Percentiles rank a stretch among this genome's conserved stretches.
Conservation (phyloP, 495 filamentous ascomycete genomes). For the Letharia lupina region DNA sequence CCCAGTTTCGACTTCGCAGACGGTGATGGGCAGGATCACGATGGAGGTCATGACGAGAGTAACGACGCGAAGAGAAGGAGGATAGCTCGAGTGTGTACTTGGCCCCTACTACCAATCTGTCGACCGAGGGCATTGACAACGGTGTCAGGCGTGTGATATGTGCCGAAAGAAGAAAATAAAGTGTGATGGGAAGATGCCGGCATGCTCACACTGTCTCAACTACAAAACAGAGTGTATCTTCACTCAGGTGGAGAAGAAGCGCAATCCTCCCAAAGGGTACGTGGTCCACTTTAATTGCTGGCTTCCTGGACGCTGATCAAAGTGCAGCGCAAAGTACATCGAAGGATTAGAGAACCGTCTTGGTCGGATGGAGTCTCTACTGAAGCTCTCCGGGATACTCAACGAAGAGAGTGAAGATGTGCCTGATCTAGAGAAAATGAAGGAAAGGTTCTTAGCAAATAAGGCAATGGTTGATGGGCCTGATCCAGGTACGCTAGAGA, state of each 20-base stretch:
- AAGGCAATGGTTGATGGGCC: slow-evolving; percentile 51
- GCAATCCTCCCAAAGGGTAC: slow-evolving; percentile 94
- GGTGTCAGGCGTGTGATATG: slow-evolving; percentile 85
- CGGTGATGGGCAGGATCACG: slow-evolving; percentile 42
- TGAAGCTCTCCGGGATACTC: slow-evolving; percentile 82
- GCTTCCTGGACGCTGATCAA: slow-evolving; percentile 19
- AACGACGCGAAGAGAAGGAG: slow-evolving; percentile 85
- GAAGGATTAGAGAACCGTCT: slow-evolving; percentile 93
- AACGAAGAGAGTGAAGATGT: slow-evolving; percentile 77
- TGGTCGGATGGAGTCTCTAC: slow-evolving; percentile 83
- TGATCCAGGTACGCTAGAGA: slow-evolving; percentile 80
- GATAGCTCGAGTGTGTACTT: slow-evolving; percentile 69
- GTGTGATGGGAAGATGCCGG: slow-evolving; percentile 92
- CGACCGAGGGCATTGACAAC: slow-evolving; percentile 24
- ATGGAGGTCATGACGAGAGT: slow-evolving; percentile 49
- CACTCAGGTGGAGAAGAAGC: slow-evolving; percentile 97
- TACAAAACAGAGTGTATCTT: slow-evolving; percentile 98
- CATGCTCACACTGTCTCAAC: slow-evolving; percentile 93
- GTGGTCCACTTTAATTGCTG: slow-evolving; percentile 18
- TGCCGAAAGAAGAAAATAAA: slow-evolving; percentile 99
- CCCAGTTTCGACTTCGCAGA: slow-evolving; percentile 47
- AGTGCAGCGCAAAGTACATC: slow-evolving; percentile 83
- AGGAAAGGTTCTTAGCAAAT: slow-evolving; percentile 45
- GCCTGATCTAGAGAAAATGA: slow-evolving; percentile 80
- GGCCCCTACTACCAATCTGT: not conserved